Evolutionary conservation across 306 rosid species (phyloP).

Genomic region (Malus orientalis): DNA sequence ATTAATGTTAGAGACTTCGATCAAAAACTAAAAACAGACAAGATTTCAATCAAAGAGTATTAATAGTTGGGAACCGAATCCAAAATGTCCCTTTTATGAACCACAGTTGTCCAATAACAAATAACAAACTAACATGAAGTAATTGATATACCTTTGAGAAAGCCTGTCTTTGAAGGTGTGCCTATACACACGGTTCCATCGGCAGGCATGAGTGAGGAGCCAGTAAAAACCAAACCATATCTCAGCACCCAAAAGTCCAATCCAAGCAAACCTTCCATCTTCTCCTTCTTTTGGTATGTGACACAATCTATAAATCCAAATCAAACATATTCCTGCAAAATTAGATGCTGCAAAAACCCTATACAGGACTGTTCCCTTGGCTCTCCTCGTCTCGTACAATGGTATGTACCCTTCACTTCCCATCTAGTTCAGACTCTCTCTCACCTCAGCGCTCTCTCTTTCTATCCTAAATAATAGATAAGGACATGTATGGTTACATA

Average conservation of each 20-base stretch:
- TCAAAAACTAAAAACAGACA: too few species aligned
- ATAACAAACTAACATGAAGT: neutral
- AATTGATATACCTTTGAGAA: conserved; percentile 41
- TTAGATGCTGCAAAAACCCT: conserved; percentile 41
- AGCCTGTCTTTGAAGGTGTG: conserved; percentile 48
- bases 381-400: conserved; percentile 49
- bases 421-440: neutral
- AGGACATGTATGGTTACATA: neutral
- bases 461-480: neutral
- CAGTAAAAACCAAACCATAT: conserved; percentile 81
- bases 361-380: conserved; percentile 31
- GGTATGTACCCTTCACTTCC: conserved; percentile 10
- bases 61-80: too few species aligned
- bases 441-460: neutral
- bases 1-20: too few species aligned
- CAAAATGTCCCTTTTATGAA: too few species aligned
- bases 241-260: conserved; percentile 58
- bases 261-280: conserved; percentile 44
- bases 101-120: neutral
- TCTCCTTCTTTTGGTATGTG: conserved; percentile 24
- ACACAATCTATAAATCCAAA: conserved; percentile 57
- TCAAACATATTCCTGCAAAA: conserved; percentile 45
- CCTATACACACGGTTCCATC: conserved; percentile 59
- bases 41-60: too few species aligned
- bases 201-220: conserved; percentile 53